phyloP scores from a whole-genome alignment of 176 grass and related monocot species.

The Elymus sibiricus region DNA sequence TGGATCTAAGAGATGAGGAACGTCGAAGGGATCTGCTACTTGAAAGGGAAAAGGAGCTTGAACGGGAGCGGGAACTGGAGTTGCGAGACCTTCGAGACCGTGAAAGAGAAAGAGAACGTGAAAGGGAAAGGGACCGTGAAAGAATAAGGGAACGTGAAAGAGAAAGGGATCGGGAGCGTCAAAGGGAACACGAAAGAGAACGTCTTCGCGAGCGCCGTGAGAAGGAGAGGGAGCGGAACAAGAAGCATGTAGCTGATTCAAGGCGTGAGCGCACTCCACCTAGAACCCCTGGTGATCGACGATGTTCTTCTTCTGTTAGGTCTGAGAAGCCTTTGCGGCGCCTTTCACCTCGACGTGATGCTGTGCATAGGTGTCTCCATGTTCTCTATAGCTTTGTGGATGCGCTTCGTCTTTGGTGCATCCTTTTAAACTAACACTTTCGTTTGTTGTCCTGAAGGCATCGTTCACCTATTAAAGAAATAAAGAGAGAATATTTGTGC shows the following conservation, averaged over 20 bases:
- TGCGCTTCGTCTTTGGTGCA: constrained; percentile 64
- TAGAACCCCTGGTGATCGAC: constrained; percentile 60
- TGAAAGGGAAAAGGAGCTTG: constrained; percentile 54
- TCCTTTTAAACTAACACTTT: constrained; percentile 85
- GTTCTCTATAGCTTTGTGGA: constrained; percentile 69
- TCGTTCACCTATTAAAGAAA: constrained; percentile 98
- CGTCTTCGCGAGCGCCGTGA: constrained; percentile 64
- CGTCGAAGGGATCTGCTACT: constrained; percentile 55
- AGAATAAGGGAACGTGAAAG: constrained; percentile 53
- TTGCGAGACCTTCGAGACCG: constrained; percentile 38
- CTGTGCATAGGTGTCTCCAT: constrained; percentile 87
- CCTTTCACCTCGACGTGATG: constrained; percentile 74
- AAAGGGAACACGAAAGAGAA: constrained; percentile 70
- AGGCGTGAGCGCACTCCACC: constrained; percentile 71
- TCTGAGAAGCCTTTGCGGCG: constrained; percentile 64
- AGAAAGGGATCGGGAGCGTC: constrained; percentile 55
- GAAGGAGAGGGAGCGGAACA: constrained; percentile 85
- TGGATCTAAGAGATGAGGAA: constrained; percentile 93
- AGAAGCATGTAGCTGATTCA: constrained; percentile 60
- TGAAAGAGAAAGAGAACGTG: constrained; percentile 50
- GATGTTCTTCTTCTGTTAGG: constrained; percentile 65
- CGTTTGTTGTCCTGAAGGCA: constrained; percentile 97
- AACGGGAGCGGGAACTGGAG: constrained; percentile 36
- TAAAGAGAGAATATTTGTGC: constrained; percentile 99
- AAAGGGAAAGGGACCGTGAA: constrained; percentile 49